Evolutionary conservation across 2,329 filamentous ascomycete species (phyloP), one percentile per base, ranked within the genome.

Genomic region (Neonectria faginata): DNA sequence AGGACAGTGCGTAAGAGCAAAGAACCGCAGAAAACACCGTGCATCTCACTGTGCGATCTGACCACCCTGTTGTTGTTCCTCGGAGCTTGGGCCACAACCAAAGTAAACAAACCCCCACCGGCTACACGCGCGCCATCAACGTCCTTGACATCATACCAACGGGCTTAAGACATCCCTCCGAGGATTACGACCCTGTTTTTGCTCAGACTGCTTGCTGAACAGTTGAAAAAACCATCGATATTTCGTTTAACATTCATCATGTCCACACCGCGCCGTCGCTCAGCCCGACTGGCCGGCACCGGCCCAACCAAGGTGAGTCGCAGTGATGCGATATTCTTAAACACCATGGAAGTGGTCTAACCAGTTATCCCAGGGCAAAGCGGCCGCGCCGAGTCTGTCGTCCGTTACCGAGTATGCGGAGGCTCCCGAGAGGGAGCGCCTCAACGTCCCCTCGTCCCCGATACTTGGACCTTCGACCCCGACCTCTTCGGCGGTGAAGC

Each of bases 401-500:
- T 80, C 84, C 27, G 79, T 87, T 22, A 65, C 74, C 36, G 85
- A 88, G 68, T 74, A 75, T 56, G 75, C 81, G 59, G 83, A 85
- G 60, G 75, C 70, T 7, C 75, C 78, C 5, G 69, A 78, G 31
- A 70, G 71, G 45, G 73, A 71, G 56, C 75, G 72, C 61, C 65
- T 73, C 52, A 68, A 79, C 62, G 69, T 74, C 56, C 74, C 75
- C 64, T 79, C 80, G 20, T 81, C 80, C 62, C 74, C 73, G 48
- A 70, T 72, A 55, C 76, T 81, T 41, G 71, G 72, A 53, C 80
- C 81, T 4, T 75, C 74, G 29, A 91, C 92, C 1, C 93, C 93
- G 5, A 87, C 88, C 42, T 86, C 85, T 14, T 88, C 89, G 4
- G 85, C 89, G 6, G 82, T 91, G 70, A 91, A 92, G 80, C 92